These are phyloP conservation scores for Acacia acuminata DNA, from an alignment of 306 rosid genomes.

Conservation along the genomic window DNA sequence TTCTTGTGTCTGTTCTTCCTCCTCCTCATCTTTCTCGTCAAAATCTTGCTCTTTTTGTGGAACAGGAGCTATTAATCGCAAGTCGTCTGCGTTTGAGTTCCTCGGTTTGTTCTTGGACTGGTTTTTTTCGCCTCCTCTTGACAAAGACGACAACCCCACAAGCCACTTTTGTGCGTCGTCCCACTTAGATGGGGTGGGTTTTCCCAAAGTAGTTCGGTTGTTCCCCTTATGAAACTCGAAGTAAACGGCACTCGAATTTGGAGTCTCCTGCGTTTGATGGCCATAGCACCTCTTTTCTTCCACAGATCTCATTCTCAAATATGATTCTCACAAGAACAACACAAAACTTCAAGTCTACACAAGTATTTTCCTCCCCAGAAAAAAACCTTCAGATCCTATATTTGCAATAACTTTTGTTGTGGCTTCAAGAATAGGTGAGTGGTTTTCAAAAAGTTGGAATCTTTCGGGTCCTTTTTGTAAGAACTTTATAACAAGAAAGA, in stretches of 20 bases:
- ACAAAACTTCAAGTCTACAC: conserved; percentile 17
- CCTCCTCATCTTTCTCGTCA: conserved; percentile 50
- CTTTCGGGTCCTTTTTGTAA: neutral
- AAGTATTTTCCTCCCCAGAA: neutral
- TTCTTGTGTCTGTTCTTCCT: neutral
- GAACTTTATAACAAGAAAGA: neutral
- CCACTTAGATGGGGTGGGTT: conserved; percentile 96
- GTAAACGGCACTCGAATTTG: conserved; percentile 45
- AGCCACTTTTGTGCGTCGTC: conserved; percentile 99
- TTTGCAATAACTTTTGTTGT: conserved; percentile 24
- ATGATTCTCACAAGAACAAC: neutral
- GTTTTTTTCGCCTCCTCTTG: conserved; percentile 77
- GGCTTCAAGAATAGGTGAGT: neutral
- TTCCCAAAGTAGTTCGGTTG: conserved; percentile 67
- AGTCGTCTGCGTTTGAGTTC: conserved; percentile 93
- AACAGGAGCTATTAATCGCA: conserved; percentile 86
- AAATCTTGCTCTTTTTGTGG: conserved; percentile 82
- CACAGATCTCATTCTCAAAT: conserved; percentile 67
- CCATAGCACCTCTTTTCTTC: conserved; percentile 76
- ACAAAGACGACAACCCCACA: conserved; percentile 56
- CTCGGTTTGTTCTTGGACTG: conserved; percentile 75
- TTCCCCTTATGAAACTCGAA: conserved; percentile 80
- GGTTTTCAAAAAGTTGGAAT: neutral
- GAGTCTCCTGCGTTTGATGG: conserved; percentile 52
- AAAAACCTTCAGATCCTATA: conserved; percentile 28